Evolutionary conservation across 805 yeast genomes (phyloP).

Genomic region (Metschnikowia matae): DNA sequence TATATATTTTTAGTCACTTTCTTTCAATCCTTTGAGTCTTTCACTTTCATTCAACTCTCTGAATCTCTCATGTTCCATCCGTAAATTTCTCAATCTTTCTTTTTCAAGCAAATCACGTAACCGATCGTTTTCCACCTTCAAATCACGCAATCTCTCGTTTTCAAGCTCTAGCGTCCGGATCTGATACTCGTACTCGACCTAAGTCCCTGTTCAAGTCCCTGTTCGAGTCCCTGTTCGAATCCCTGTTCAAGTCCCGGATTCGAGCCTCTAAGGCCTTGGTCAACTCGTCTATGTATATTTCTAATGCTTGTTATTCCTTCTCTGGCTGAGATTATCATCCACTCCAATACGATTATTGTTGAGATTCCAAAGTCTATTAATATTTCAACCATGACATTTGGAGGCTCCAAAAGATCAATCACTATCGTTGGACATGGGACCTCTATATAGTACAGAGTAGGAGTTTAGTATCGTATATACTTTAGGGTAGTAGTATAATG

Average conservation of each 20-base stretch:
- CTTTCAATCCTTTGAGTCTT: constrained; percentile 31
- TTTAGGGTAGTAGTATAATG: too few relatives aligned
- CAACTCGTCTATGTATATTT: constrained; percentile 37
- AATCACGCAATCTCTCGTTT: constrained; percentile 23
- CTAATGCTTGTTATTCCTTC: too few relatives aligned
- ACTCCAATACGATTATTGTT: too few relatives aligned
- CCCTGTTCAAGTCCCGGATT: constrained; percentile 25
- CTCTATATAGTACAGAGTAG: too few relatives aligned
- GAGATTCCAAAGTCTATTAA: too few relatives aligned
- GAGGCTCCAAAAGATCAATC: too few relatives aligned
- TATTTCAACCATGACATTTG: too few relatives aligned
- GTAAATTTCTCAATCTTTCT: background rate
- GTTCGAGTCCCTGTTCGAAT: too few relatives aligned
- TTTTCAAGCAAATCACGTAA: background rate
- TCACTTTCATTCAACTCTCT: constrained; percentile 32
- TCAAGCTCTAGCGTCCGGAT: constrained; percentile 24
- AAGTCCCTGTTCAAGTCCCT: constrained; percentile 17
- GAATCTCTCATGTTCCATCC: constrained; percentile 18
- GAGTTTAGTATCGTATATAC: too few relatives aligned
- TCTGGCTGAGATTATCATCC: too few relatives aligned
- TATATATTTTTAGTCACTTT: constrained; percentile 39
- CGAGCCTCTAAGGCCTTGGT: constrained; percentile 30
- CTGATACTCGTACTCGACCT: constrained; percentile 8
- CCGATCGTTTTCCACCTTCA: constrained; percentile 33
- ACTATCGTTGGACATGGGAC: too few relatives aligned